Evolutionary conservation across 2,329 filamentous ascomycete genomes (phyloP).

Genomic region (Colletotrichum sp.): DNA sequence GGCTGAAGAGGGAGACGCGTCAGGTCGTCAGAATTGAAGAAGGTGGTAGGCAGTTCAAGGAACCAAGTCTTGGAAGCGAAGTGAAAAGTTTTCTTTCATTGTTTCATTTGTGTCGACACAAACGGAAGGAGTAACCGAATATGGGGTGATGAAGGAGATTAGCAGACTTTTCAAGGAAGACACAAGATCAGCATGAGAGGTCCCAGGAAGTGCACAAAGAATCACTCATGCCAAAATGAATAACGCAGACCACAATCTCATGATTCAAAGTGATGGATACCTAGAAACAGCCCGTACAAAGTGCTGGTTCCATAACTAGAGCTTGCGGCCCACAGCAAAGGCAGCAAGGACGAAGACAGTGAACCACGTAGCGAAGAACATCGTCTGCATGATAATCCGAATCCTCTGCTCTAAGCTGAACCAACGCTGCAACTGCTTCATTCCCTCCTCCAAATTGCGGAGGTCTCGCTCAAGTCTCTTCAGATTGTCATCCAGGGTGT

Average conservation of each 20-base stretch:
- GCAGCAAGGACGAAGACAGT: not conserved
- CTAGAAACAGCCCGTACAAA: not conserved
- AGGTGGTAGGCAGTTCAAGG: not conserved
- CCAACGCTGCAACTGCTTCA: not conserved
- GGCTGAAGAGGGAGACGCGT: not conserved
- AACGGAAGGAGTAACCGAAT: not conserved
- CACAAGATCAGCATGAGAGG: not conserved
- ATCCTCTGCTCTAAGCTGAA: not conserved
- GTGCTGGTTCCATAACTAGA: not conserved
- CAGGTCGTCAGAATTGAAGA: not conserved
- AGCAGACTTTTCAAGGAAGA: not conserved
- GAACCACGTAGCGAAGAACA: not conserved
- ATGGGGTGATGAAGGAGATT: rapidly evolving
- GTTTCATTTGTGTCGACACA: not conserved
- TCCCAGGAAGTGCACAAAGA: not conserved
- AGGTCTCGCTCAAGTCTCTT: not conserved
- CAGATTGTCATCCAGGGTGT: not conserved
- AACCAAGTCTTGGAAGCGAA: not conserved
- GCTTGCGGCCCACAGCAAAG: not conserved
- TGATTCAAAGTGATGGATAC: not conserved
- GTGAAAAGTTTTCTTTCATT: not conserved
- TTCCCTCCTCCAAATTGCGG: not conserved
- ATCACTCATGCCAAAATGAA: not conserved
- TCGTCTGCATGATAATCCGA: not conserved
- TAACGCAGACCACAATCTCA: not conserved